These are phyloP conservation scores for Uromyces viciae-fabae DNA, from an alignment of 1,284 basidiomycete genomes.

Conservation along the genomic window DNA sequence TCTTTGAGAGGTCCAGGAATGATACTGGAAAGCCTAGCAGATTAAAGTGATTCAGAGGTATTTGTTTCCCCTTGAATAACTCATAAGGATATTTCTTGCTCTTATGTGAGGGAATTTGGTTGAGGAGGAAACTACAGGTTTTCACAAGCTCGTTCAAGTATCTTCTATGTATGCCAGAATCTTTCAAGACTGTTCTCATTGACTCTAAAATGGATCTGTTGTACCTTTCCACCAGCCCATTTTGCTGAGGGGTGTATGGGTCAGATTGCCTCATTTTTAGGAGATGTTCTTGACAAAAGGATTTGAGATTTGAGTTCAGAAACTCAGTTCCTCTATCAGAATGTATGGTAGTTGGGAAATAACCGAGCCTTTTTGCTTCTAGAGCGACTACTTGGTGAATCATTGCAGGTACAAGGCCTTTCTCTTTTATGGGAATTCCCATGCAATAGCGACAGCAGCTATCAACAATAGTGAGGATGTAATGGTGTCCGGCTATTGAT, in stretches of 20 bases:
- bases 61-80: neutral
- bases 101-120: neutral
- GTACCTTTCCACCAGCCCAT: neutral
- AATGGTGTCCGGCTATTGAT: neutral
- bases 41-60: neutral
- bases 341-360: neutral
- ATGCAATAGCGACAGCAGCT: too few species aligned
- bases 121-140: neutral
- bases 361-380: neutral
- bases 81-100: neutral
- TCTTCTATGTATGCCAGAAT: too few species aligned
- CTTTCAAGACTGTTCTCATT: too few species aligned
- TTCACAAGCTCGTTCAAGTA: too few species aligned
- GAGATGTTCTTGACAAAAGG: neutral
- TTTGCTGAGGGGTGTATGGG: conserved; percentile 8
- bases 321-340: conserved; percentile 2
- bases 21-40: neutral
- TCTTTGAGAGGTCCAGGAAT: neutral
- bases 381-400: neutral
- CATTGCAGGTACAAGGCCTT: neutral
- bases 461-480: too few species aligned
- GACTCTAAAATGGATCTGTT: neutral
- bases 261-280: neutral
- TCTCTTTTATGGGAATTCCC: neutral
- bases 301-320: neutral